Percentiles rank a stretch among this genome's conserved stretches.
Evolutionary conservation across 1,284 basidiomycete species (phyloP).

Genomic region (Trametes pubescens): DNA sequence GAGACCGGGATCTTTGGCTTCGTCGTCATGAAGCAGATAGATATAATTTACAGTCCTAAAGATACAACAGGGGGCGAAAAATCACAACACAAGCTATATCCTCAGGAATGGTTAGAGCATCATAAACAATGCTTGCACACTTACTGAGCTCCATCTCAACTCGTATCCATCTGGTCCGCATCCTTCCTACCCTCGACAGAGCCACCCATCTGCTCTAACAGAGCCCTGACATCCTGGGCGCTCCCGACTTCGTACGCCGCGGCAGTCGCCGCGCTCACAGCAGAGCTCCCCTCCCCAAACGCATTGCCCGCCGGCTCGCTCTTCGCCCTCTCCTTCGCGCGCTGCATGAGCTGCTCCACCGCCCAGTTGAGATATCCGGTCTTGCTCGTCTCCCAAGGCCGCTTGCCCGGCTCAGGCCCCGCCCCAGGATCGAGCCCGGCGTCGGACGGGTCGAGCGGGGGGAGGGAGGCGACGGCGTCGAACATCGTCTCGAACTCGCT

Average conservation of each 20-base stretch:
- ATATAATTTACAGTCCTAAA: too few relatives aligned
- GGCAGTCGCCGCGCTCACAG: slow-evolving; percentile 36
- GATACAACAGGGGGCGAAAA: too few relatives aligned
- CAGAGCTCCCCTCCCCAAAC: slow-evolving; percentile 38
- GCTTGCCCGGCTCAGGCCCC: slow-evolving; percentile 67
- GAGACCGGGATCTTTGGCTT: too few relatives aligned
- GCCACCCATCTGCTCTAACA: slow-evolving; percentile 29
- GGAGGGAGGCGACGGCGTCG: slow-evolving; percentile 55
- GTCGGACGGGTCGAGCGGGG: slow-evolving; percentile 55
- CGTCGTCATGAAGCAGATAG: too few relatives aligned
- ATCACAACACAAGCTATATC: too few relatives aligned
- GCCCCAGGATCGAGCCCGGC: slow-evolving; percentile 48
- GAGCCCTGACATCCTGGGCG: slow-evolving; percentile 40
- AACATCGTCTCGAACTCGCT: slow-evolving; percentile 49
- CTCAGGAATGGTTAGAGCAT: too few relatives aligned
- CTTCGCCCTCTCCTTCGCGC: slow-evolving; percentile 50
- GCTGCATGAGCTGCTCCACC: slow-evolving; percentile 58
- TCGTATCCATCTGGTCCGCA: slow-evolving; percentile 25
- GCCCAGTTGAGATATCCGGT: slow-evolving; percentile 77
- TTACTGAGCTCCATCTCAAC: background rate
- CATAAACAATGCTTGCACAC: too few relatives aligned
- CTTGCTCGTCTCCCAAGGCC: slow-evolving; percentile 73
- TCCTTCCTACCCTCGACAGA: background rate
- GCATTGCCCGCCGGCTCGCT: slow-evolving; percentile 31
- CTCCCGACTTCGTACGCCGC: slow-evolving; percentile 36